Percentiles rank a stretch among this genome's conserved stretches.
Conservation (phyloP, 2,329 filamentous ascomycete species). For the Pyrenophora graminea region DNA sequence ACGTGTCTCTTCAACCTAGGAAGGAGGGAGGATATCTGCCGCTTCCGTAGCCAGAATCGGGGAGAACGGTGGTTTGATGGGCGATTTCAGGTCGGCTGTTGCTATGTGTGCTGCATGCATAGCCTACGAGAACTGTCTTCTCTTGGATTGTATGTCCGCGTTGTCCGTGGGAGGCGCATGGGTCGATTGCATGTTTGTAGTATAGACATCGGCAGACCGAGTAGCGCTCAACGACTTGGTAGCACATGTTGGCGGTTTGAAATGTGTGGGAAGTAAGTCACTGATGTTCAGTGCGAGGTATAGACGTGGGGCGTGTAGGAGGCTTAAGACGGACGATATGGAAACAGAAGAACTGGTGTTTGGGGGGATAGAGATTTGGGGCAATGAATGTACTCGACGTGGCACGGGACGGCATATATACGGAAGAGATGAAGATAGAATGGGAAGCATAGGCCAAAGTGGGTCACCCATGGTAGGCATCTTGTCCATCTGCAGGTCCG, state of each 20-base stretch:
- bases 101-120: slow-evolving; percentile 68
- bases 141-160: slow-evolving; percentile 73
- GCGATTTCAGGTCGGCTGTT: slow-evolving; percentile 31
- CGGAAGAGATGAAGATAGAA: slow-evolving; percentile 19
- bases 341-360: slow-evolving; percentile 17
- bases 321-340: slow-evolving; percentile 13
- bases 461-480: slow-evolving; percentile 35
- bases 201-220: slow-evolving; percentile 86
- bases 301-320: background rate
- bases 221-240: slow-evolving; percentile 83
- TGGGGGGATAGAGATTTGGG: slow-evolving; percentile 17
- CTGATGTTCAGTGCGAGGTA: background rate
- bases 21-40: slow-evolving; percentile 22
- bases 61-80: slow-evolving; percentile 26
- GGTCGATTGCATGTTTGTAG: slow-evolving; percentile 83
- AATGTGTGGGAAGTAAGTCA: background rate
- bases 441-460: slow-evolving; percentile 26
- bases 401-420: slow-evolving; percentile 43
- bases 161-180: slow-evolving; percentile 75
- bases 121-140: slow-evolving; percentile 80
- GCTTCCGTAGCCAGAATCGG: slow-evolving; percentile 40
- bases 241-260: slow-evolving; percentile 67
- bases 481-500: slow-evolving; percentile 37
- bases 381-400: slow-evolving; percentile 19
- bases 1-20: slow-evolving; percentile 14